phyloP scores from a whole-genome alignment of 441 rosid genomes.

The Corymbia citriodora region DNA sequence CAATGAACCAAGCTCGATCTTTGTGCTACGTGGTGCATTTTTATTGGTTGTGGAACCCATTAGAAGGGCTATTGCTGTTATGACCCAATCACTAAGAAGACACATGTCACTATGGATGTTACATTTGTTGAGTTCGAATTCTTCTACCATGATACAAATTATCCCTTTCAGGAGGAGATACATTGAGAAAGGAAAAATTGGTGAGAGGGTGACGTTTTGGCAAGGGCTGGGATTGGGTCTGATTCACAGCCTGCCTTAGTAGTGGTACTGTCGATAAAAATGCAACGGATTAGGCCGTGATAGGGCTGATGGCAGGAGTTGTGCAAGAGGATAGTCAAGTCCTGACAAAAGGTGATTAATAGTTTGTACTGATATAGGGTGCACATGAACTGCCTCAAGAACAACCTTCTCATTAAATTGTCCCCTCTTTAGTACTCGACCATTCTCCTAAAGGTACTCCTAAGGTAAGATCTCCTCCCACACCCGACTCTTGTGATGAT shows the following conservation, averaged over 20 bases:
- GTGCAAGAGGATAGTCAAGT: rapidly evolving
- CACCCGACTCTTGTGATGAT: rapidly evolving
- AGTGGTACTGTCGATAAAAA: rapidly evolving
- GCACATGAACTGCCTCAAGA: rapidly evolving
- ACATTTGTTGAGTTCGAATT: neutral
- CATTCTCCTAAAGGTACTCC: rapidly evolving
- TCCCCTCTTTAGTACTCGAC: rapidly evolving
- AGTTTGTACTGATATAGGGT: rapidly evolving
- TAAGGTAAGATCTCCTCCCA: neutral
- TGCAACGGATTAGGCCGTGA: rapidly evolving
- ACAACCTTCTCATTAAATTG: rapidly evolving
- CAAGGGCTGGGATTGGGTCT: rapidly evolving
- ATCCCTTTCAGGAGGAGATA: neutral
- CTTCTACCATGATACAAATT: rapidly evolving
- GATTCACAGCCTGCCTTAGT: rapidly evolving
- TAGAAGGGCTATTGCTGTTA: rapidly evolving
- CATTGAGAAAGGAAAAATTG: rapidly evolving
- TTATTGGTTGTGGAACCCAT: neutral
- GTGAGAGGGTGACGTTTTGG: neutral
- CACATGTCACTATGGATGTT: neutral
- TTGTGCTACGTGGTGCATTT: rapidly evolving
- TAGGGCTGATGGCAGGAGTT: neutral
- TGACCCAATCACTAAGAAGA: rapidly evolving
- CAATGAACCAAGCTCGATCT: neutral
- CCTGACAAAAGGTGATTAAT: rapidly evolving